Percentiles rank a stretch among this genome's conserved stretches.
phyloP scores from a whole-genome alignment of 495 filamentous ascomycete species.

The Aspergillus homomorphus region DNA sequence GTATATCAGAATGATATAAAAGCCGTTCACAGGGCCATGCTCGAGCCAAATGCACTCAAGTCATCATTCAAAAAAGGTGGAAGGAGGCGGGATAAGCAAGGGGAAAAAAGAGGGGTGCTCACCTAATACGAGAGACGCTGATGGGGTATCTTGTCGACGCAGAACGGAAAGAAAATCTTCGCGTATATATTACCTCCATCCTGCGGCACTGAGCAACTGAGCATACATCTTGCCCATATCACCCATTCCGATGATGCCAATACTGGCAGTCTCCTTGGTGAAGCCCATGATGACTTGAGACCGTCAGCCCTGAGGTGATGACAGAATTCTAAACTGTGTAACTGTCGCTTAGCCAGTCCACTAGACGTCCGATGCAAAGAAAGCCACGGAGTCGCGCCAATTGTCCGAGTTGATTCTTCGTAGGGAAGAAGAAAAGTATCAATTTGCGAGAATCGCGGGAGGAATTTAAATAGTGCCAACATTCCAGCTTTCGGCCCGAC shows the following conservation, averaged over 20 bases:
- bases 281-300: constrained; percentile 34
- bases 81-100: constrained; percentile 17
- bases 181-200: constrained; percentile 77
- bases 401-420: not conserved
- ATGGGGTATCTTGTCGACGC: constrained; percentile 6
- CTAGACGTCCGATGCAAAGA: not conserved
- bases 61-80: constrained; percentile 80
- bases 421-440: constrained; percentile 4
- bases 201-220: constrained; percentile 75
- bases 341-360: not conserved
- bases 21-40: constrained; percentile 57
- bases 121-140: constrained; percentile 25
- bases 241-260: constrained; percentile 98
- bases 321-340: not conserved
- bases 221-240: constrained; percentile 99
- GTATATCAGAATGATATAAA: constrained; percentile 52
- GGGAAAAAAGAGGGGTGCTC: constrained; percentile 22
- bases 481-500: constrained; percentile 32
- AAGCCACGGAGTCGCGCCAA: not conserved
- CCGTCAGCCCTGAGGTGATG: not conserved
- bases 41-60: constrained; percentile 99
- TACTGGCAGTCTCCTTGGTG: constrained; percentile 61
- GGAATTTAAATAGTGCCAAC: constrained; percentile 38
- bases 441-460: constrained; percentile 7
- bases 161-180: constrained; percentile 13